Conservation (phyloP, 257 asterid species). For the Marsdenia floribunda region DNA sequence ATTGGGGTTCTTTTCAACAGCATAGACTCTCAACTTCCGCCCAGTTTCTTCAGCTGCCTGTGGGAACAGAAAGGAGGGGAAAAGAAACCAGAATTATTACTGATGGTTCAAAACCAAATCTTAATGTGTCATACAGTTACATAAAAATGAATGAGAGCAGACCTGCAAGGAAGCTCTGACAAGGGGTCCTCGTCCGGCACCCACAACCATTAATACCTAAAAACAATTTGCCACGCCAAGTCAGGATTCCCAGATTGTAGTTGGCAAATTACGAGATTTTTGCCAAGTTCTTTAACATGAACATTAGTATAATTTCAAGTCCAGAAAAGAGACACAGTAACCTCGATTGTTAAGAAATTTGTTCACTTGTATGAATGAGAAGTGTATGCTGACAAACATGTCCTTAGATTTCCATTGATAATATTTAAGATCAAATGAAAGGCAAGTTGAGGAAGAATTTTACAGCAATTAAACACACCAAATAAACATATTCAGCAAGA, state of each 20-base stretch:
- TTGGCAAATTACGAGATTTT: not conserved
- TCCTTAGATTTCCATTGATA: not conserved
- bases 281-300: not conserved
- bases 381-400: not conserved
- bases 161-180: slow-evolving; percentile 98
- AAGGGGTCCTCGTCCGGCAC: slow-evolving; percentile 99
- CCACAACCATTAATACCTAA: slow-evolving; percentile 97
- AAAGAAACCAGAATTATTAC: slow-evolving; percentile 15
- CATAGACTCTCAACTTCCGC: slow-evolving; percentile 81
- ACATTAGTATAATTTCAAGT: not conserved
- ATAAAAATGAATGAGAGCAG: slow-evolving; percentile 11
- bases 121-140: slow-evolving; percentile 10
- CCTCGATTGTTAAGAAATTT: not conserved
- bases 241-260: not conserved
- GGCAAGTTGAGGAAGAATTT: not conserved
- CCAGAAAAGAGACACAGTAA: not conserved
- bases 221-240: slow-evolving; percentile 19
- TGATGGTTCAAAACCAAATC: slow-evolving; percentile 1
- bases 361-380: not conserved
- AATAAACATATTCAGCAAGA: not conserved
- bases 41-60: slow-evolving; percentile 98
- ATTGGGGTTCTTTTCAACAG: slow-evolving; percentile 98
- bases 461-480: not conserved
- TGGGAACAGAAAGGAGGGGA: slow-evolving; percentile 16
- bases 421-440: not conserved